Evolutionary conservation across 2,329 filamentous ascomycete genomes (phyloP).

Genomic region (Orbilia brochopaga): DNA sequence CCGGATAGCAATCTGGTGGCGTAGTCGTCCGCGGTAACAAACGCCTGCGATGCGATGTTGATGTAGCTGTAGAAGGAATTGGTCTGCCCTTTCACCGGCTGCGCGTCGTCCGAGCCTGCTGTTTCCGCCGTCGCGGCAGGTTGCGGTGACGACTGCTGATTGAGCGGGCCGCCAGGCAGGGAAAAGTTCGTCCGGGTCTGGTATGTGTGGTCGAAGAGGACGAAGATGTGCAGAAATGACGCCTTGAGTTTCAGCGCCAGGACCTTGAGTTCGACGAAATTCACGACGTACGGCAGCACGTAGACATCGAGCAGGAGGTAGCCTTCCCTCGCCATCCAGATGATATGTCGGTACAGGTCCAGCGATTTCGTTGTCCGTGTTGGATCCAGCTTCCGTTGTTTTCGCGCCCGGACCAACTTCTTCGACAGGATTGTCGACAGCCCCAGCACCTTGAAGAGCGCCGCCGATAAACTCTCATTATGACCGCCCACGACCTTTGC

Average conservation of each 20-base stretch:
- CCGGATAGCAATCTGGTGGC: constrained; percentile 80
- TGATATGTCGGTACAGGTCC: constrained; percentile 84
- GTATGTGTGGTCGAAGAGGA: constrained; percentile 73
- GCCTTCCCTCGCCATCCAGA: constrained; percentile 94
- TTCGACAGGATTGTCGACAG: constrained; percentile 86
- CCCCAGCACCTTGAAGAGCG: constrained; percentile 88
- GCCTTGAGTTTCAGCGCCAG: constrained; percentile 89
- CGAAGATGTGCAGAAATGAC: constrained; percentile 95
- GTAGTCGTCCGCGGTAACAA: constrained; percentile 75
- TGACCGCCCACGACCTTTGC: constrained; percentile 78
- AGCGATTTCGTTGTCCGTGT: constrained; percentile 79
- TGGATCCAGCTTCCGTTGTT: constrained; percentile 79
- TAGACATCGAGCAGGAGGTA: constrained; percentile 83
- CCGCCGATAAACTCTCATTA: constrained; percentile 78
- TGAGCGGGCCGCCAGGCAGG: constrained; percentile 37
- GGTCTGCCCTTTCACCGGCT: constrained; percentile 35
- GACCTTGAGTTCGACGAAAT: constrained; percentile 82
- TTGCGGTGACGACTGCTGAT: constrained; percentile 16
- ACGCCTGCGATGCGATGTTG: constrained; percentile 79
- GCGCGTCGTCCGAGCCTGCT: constrained; percentile 21
- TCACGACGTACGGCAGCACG: constrained; percentile 81
- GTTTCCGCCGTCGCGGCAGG: constrained; percentile 20
- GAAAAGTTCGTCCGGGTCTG: constrained; percentile 60
- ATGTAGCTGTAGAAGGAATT: constrained; percentile 69
- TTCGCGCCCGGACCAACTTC: constrained; percentile 81